Percentiles rank a stretch among this genome's conserved stretches.
phyloP scores from a whole-genome alignment of 306 rosid genomes.

The Vachellia collinsii region DNA sequence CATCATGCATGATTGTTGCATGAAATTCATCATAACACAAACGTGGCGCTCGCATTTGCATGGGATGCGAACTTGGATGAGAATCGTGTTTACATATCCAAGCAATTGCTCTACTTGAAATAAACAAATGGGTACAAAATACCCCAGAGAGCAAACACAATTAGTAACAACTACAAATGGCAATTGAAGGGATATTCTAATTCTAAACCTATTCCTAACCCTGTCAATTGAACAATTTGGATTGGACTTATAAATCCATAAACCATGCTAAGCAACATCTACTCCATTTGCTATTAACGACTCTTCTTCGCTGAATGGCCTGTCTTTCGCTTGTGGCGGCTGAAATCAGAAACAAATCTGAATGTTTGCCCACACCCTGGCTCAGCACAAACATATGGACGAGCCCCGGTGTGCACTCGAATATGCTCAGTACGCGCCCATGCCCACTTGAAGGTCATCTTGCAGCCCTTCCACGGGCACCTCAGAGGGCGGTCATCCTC shows the following conservation, averaged over 20 bases:
- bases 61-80: conserved; percentile 37
- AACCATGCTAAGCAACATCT: conserved; percentile 54
- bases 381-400: conserved; percentile 89
- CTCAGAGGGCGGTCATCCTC: conserved; percentile 89
- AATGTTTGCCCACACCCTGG: conserved; percentile 93
- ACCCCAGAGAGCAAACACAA: conserved; percentile 60
- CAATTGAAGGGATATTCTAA: conserved; percentile 78
- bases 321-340: conserved; percentile 98
- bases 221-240: conserved; percentile 64
- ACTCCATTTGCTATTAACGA: conserved; percentile 46
- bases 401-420: conserved; percentile 95
- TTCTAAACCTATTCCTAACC: conserved; percentile 69
- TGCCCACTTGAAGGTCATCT: conserved; percentile 99
- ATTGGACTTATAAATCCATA: conserved; percentile 44
- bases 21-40: conserved; percentile 28
- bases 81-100: conserved; percentile 54
- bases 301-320: conserved; percentile 84
- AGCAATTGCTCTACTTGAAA: conserved; percentile 77
- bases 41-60: conserved; percentile 44
- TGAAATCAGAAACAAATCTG: conserved; percentile 96
- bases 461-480: conserved; percentile 99
- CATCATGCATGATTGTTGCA: conserved; percentile 13
- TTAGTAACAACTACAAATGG: conserved; percentile 57
- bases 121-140: conserved; percentile 63
- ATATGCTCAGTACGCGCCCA: conserved; percentile 99